These are phyloP conservation scores for Rosellinia necatrix DNA, from an alignment of 2,329 filamentous ascomycete species.

Conservation along the genomic window DNA sequence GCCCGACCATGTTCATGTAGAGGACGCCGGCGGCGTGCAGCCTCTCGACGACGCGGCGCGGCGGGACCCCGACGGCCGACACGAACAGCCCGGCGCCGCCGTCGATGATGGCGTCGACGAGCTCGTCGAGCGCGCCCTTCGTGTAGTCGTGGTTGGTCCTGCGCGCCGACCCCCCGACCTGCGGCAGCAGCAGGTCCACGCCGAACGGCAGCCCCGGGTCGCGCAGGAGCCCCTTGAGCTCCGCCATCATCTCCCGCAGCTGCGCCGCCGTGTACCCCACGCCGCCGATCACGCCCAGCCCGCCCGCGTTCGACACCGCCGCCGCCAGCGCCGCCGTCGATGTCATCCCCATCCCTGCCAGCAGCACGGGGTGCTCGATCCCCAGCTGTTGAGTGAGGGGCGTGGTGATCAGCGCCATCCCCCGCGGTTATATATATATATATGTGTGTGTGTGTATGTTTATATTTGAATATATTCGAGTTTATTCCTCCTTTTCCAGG, in stretches of 20 bases:
- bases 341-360: conserved; percentile 99
- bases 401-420: conserved; percentile 87
- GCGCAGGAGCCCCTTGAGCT: conserved; percentile 84
- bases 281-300: conserved; percentile 94
- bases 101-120: conserved; percentile 91
- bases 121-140: conserved; percentile 93
- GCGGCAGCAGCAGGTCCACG: conserved; percentile 89
- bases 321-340: conserved; percentile 95
- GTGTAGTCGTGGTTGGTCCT: conserved; percentile 99
- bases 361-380: conserved; percentile 94
- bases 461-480: too few relatives aligned
- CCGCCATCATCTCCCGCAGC: conserved; percentile 91
- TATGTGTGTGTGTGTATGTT: too few relatives aligned
- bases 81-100: conserved; percentile 92
- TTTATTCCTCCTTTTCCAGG: too few relatives aligned
- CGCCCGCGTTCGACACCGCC: conserved; percentile 95
- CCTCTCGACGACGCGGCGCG: conserved; percentile 84
- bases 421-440: conserved; percentile 59
- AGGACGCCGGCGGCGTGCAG: conserved; percentile 86
- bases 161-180: conserved; percentile 90
- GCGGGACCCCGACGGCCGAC: conserved; percentile 92
- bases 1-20: conserved; percentile 99
- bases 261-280: conserved; percentile 96
- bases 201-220: conserved; percentile 96
- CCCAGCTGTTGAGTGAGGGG: conserved; percentile 93